A percentile compares a stretch with the other conserved stretches of the same genome.
Conservation (phyloP, 1,284 basidiomycete genomes). For the Mrakiaceae sp. region DNA sequence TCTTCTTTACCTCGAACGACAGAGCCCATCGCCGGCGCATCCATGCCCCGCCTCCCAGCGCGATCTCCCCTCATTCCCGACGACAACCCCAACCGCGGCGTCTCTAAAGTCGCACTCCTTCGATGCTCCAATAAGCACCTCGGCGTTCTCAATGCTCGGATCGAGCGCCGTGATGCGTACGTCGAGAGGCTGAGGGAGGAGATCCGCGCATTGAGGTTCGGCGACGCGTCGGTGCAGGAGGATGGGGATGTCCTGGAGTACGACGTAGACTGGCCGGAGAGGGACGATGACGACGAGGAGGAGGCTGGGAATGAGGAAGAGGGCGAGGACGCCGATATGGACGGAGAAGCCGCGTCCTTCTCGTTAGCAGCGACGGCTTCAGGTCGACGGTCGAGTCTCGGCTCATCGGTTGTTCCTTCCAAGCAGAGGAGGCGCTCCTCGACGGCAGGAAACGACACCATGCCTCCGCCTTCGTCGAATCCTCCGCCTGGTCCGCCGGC, state of each 20-base stretch:
- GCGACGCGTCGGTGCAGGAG: not conserved
- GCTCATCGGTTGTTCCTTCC: no score
- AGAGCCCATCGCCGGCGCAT: conserved; percentile 59
- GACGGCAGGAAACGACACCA: no score
- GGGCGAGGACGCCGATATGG: not conserved
- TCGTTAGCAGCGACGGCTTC: no score
- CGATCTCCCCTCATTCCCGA: conserved; percentile 54
- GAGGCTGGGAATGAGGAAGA: not conserved
- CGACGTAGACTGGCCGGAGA: no score
- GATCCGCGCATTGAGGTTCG: conserved; percentile 48
- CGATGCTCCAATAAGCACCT: conserved; percentile 84
- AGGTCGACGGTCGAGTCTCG: no score
- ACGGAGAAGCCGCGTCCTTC: no score
- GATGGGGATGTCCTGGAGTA: no score
- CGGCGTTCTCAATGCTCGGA: conserved; percentile 57
- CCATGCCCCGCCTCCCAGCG: conserved; percentile 73
- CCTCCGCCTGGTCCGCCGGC: no score
- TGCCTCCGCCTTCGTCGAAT: no score
- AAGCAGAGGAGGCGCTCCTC: no score
- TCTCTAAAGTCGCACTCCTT: conserved; percentile 85
- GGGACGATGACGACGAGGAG: not conserved
- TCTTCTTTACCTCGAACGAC: not conserved
- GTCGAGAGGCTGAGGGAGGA: conserved; percentile 59
- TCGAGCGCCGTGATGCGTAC: conserved; percentile 73
- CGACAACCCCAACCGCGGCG: conserved; percentile 85